These are phyloP conservation scores for Vanderwaltozyma yarrowii DNA, from an alignment of 805 yeast genomes.

Conservation along the genomic window DNA sequence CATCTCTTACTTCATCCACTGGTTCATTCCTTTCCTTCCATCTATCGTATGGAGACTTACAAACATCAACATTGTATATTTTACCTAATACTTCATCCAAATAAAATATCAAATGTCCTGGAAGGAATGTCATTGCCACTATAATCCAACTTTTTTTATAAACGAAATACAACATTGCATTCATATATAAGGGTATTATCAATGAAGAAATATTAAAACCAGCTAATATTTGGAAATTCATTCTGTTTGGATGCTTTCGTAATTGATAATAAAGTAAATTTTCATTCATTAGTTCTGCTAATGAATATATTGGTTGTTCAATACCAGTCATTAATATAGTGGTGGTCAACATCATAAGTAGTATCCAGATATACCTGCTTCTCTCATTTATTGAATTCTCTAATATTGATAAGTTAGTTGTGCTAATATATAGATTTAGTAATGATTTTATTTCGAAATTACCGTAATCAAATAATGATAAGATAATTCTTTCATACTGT, in stretches of 20 bases:
- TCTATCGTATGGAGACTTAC: slow-evolving; percentile 20
- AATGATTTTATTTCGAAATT: slow-evolving; percentile 15
- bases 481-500: slow-evolving; percentile 30
- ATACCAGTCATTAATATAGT: slow-evolving; percentile 16
- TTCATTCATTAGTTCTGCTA: slow-evolving; percentile 20
- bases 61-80: slow-evolving; percentile 20
- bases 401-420: slow-evolving; percentile 16
- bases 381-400: slow-evolving; percentile 19
- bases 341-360: slow-evolving; percentile 8
- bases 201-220: slow-evolving; percentile 15
- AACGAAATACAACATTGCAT: slow-evolving; percentile 14
- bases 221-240: slow-evolving; percentile 16
- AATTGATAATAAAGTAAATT: slow-evolving; percentile 21
- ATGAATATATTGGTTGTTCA: slow-evolving; percentile 20
- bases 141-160: slow-evolving; percentile 11
- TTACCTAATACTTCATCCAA: slow-evolving; percentile 18
- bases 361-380: slow-evolving; percentile 19
- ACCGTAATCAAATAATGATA: slow-evolving; percentile 33
- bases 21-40: slow-evolving; percentile 8
- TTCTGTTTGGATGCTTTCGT: slow-evolving; percentile 11
- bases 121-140: slow-evolving; percentile 19
- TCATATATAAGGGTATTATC: slow-evolving; percentile 17
- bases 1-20: not conserved
- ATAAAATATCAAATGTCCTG: slow-evolving; percentile 24
- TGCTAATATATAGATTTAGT: slow-evolving; percentile 15